Percentiles rank a stretch among this genome's conserved stretches.
phyloP scores from a whole-genome alignment of 1,284 basidiomycete genomes.

The Naganishia liquefaciens region DNA sequence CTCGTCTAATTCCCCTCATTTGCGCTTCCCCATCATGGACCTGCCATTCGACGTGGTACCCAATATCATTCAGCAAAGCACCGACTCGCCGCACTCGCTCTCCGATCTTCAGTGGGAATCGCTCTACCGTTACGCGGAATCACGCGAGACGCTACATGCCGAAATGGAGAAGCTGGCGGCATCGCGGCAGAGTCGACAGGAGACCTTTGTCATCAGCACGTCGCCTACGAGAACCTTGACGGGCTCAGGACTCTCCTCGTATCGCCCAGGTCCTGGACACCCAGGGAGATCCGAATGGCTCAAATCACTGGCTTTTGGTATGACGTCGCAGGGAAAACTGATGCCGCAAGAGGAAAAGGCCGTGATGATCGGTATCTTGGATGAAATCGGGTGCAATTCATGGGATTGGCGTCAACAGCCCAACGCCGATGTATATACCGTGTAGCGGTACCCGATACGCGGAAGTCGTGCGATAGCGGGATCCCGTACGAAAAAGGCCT shows the following conservation, averaged over 20 bases:
- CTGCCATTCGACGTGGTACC: conserved; percentile 20
- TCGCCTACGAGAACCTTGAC: conserved; percentile 10
- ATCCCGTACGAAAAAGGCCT: background rate
- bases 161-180: conserved; percentile 19
- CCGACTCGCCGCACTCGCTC: conserved; percentile 14
- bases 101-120: conserved; percentile 24
- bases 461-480: background rate
- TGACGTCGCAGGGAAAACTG: conserved; percentile 18
- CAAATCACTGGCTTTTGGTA: conserved; percentile 20
- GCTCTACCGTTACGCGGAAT: conserved; percentile 21
- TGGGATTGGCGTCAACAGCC: conserved; percentile 28
- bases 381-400: conserved; percentile 22
- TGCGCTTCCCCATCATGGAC: conserved; percentile 25
- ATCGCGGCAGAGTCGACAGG: conserved; percentile 3
- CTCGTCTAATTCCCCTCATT: background rate
- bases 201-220: conserved; percentile 24
- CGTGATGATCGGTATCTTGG: conserved; percentile 21
- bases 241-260: conserved; percentile 16
- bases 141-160: conserved; percentile 12
- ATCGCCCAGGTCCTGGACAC: conserved; percentile 20
- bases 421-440: background rate
- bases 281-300: conserved; percentile 25
- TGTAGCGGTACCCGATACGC: background rate
- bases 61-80: conserved; percentile 26
- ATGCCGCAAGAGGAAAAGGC: conserved; percentile 26